Percentiles rank a stretch among this genome's conserved stretches.
phyloP scores from a whole-genome alignment of 495 filamentous ascomycete species.

The Thermochaetoides thermophila region DNA sequence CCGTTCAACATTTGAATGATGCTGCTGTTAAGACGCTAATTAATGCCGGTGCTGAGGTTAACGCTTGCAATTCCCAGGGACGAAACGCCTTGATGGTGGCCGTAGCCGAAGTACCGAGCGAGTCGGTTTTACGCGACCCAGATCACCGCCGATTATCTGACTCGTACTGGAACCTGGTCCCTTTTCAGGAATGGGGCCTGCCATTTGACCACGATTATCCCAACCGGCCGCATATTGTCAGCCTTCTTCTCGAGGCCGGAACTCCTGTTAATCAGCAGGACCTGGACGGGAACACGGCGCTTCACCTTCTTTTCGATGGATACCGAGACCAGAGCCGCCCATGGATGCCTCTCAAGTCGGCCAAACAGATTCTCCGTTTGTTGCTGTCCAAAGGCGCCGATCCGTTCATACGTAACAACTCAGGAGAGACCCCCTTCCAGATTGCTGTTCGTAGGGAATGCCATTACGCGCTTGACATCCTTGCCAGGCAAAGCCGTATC shows the following conservation, averaged over 20 bases:
- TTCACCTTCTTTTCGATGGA: not conserved
- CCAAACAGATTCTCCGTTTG: not conserved
- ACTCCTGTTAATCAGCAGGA: not conserved
- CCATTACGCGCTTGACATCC: not conserved
- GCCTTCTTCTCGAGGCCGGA: not conserved
- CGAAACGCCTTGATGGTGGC: not conserved
- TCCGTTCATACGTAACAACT: not conserved
- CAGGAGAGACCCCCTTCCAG: not conserved
- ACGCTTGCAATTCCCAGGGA: not conserved
- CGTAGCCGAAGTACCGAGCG: not conserved
- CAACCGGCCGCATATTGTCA: not conserved
- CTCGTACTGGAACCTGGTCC: no score
- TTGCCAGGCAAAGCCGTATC: not conserved
- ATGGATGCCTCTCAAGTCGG: not conserved
- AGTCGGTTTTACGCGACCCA: no score
- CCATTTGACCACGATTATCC: not conserved
- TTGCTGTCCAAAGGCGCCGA: slow-evolving; percentile 1
- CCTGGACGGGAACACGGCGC: not conserved
- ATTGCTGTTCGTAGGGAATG: not conserved
- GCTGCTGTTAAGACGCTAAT: not conserved
- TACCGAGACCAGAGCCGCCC: not conserved
- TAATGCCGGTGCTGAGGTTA: not conserved
- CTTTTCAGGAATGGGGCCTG: no score
- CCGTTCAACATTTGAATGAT: not conserved
- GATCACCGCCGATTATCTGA: no score